Percentiles rank a stretch among this genome's conserved stretches.
phyloP scores from a whole-genome alignment of 2,329 filamentous ascomycete species.

The Aspergillus fumigatus region DNA sequence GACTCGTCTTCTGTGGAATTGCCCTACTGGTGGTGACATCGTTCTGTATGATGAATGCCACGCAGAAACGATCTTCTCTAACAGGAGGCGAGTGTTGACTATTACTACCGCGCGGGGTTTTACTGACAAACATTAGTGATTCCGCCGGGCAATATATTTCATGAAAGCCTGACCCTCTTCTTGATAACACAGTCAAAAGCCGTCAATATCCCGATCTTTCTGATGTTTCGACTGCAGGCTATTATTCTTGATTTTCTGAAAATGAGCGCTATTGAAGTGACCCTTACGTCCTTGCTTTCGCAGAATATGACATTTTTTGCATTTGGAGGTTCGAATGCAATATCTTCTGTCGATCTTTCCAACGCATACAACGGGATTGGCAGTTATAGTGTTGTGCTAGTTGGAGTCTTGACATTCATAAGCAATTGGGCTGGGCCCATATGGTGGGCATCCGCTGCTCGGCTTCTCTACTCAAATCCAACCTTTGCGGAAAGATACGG shows the following conservation, averaged over 20 bases:
- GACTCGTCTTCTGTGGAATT: constrained; percentile 48
- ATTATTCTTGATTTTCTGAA: constrained; percentile 45
- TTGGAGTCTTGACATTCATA: constrained; percentile 78
- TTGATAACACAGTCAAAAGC: constrained; percentile 81
- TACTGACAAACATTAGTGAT: constrained; percentile 10
- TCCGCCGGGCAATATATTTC: constrained; percentile 32
- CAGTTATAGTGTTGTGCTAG: constrained; percentile 72
- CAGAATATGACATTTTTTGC: constrained; percentile 85
- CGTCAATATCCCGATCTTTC: constrained; percentile 79
- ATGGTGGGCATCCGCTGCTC: constrained; percentile 71
- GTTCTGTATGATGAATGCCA: constrained; percentile 13
- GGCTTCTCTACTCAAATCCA: constrained; percentile 21
- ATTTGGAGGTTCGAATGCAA: constrained; percentile 85
- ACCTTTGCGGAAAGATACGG: constrained; percentile 31
- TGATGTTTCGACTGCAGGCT: constrained; percentile 65
- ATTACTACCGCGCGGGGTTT: neutral
- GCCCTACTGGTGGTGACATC: constrained; percentile 28
- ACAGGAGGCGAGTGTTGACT: constrained; percentile 14
- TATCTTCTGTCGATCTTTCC: constrained; percentile 90
- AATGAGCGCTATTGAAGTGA: constrained; percentile 52
- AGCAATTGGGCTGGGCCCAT: constrained; percentile 89
- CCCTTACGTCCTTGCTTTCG: constrained; percentile 67
- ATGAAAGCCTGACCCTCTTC: constrained; percentile 71
- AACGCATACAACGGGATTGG: constrained; percentile 91
- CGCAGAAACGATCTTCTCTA: neutral